Conservation (phyloP, 257 asterid genomes). For the Salvia splendens region DNA sequence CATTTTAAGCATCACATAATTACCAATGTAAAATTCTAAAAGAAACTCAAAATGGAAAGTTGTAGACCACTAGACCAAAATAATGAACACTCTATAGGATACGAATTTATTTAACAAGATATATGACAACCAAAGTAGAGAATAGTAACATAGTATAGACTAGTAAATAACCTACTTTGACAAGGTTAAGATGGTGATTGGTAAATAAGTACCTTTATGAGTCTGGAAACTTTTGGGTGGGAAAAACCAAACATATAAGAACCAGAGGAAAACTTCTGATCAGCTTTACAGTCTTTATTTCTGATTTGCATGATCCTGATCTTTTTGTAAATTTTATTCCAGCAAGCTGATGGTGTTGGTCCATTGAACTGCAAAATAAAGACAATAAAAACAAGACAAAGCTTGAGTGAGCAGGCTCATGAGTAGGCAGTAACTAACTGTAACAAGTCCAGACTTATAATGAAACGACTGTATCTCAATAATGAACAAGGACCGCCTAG, state of each 20-base stretch:
- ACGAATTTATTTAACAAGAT: background rate
- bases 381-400: slow-evolving; percentile 22
- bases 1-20: background rate
- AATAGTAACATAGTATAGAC: background rate
- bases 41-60: background rate
- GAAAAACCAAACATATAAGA: slow-evolving; percentile 81
- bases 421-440: background rate
- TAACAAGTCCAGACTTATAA: background rate
- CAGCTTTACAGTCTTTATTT: slow-evolving; percentile 47
- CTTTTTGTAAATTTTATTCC: slow-evolving; percentile 77
- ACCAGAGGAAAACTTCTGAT: slow-evolving; percentile 66
- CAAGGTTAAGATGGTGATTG: slow-evolving; percentile 19
- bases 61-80: background rate
- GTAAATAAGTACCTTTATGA: slow-evolving; percentile 59
- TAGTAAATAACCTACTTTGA: slow-evolving; percentile 5
- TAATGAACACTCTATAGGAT: no score
- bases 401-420: slow-evolving; percentile 17
- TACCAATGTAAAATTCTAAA: background rate
- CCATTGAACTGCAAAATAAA: slow-evolving; percentile 68
- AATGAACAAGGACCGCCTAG: background rate
- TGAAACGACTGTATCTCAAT: background rate
- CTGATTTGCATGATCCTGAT: slow-evolving; percentile 57
- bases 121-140: slow-evolving; percentile 1
- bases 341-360: slow-evolving; percentile 79
- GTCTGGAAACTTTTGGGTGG: slow-evolving; percentile 72